Base-by-base conservation (phyloP, 306 rosid species). In the Acacia crassicarpa region DNA sequence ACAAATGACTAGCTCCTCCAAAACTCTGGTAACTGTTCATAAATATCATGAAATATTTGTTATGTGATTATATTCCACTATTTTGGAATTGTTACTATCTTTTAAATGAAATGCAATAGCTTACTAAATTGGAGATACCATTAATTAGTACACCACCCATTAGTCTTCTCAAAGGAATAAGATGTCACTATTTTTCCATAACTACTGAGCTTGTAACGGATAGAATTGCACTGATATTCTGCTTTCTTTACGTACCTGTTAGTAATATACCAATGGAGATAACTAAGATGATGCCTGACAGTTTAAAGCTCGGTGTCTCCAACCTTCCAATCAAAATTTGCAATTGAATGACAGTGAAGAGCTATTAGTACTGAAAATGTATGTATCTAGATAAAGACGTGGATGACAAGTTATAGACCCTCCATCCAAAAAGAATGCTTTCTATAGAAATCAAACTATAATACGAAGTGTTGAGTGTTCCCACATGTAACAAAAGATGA, bases 191-290 rank as follows among this genome's bases (percentile, higher is more conserved):
- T 46, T 46, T 46, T 46, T 9, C 14, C 4, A 46, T 46, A 46
- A 46, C 4, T 11, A 46, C 51, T 46, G 4, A 46, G 16, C 2
- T 2, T 9, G 51, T 11, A 46, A 13, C 17, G 13, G 51, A 16
- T 16, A 66, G 46, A 74, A 10, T 38, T 66, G 51, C 65, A 41
- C 44, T 35, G 44, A 54, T 62, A 67, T 61, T 25, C 32, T 43
- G 74, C 56, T 74, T 73, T 80, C 63, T 11, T 35, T 46, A 20
- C 30, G 71, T 89, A 95, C 99, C 99, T 85, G 99, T 92, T 82
- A 95, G 88, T 77, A 95, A 89, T 85, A 95, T 90, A 84, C 99
- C 98, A 74, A 88, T 27, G 75, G 94, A 95, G 82, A 95, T 95
- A 22, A 95, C 63, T 67, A 90, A 68, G 72, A 95, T 95, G 82